phyloP scores from a whole-genome alignment of 768 basidiomycete species.

The Mycena pura region DNA sequence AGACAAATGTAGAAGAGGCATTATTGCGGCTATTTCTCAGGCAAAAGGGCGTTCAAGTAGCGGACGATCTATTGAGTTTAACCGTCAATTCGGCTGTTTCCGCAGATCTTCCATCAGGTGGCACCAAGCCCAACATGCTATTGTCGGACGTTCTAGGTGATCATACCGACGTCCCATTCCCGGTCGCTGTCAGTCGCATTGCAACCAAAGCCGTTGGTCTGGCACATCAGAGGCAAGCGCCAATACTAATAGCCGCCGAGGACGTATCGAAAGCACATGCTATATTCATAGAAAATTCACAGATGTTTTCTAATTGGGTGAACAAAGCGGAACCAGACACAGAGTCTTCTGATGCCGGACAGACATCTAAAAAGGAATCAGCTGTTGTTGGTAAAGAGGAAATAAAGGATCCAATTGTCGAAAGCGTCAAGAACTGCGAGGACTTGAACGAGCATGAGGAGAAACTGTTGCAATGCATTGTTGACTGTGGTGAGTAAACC shows the following conservation, averaged over 20 bases:
- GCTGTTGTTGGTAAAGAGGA: no score
- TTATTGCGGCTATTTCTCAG: conserved; percentile 2
- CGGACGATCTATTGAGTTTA: no score
- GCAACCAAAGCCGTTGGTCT: not conserved
- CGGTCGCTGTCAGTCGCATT: conserved; percentile 5
- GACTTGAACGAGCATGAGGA: conserved; percentile 15
- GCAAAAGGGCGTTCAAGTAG: not conserved
- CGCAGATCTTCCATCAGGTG: not conserved
- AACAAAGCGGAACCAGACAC: not conserved
- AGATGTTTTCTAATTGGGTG: not conserved
- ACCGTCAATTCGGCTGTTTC: not conserved
- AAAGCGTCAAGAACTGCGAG: conserved; percentile 10
- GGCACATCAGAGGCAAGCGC: not conserved
- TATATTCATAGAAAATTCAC: not conserved
- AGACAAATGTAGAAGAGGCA: not conserved
- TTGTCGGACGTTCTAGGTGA: conserved; percentile 1
- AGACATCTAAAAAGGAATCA: no score
- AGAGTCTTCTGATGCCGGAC: not conserved
- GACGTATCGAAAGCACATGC: conserved; percentile 4
- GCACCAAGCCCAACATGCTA: not conserved
- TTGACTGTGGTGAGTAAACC: conserved; percentile 17
- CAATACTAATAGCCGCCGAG: not conserved
- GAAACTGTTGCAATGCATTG: conserved; percentile 20
- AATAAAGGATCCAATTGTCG: conserved; percentile 6
- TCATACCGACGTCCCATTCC: not conserved